Evolutionary conservation across 306 rosid genomes (phyloP), one percentile per base, ranked within the genome.

Genomic region (Cicer judaicum): DNA sequence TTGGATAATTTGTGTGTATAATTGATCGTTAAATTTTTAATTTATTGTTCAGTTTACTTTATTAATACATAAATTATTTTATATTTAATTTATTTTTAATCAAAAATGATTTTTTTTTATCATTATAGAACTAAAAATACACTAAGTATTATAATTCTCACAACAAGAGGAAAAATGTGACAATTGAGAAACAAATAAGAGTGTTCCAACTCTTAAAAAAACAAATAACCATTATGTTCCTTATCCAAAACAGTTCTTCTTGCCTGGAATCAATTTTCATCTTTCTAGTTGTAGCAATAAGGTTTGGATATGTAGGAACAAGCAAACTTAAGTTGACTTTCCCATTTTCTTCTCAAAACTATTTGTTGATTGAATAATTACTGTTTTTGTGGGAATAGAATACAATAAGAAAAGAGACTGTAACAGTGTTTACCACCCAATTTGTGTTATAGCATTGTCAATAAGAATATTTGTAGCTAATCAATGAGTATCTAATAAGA

Each of bases 371-470:
- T 64, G 48, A 40, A 39, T 10, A 61, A 34, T 41, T 44, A 70
- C 44, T 74, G 52, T 77, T 80, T 19, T 63, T 74, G 71, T 65
- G 81, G 84, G 85, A 81, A 85, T 78, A 81, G 85, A 78, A 85
- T 74, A 64, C 36, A 11, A 40, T 12, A 48, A 42, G 43, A 10
- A 34, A 39, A n/a, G 21, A 47, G 24, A 42, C 13, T 69, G 9
- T 69, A 15, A 7, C 65, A 18, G 46, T 69, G 76, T 11, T 46
- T 7, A 66, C 76, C 81, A 81, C 73, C 72, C 76, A 77, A 40
- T 44, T 73, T 66, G 2, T 54, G 75, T 41, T 42, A 55, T 80
- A 80, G 49, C 78, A 38, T 70, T 66, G 48, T 85, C 81, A 75
- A 5, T 49, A 18, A 64, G 83, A 81, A 81, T 74, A 40, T 80